Base-by-base conservation (phyloP, 176 grass and related monocot genomes). In the Eremochloa ophiuroides region DNA sequence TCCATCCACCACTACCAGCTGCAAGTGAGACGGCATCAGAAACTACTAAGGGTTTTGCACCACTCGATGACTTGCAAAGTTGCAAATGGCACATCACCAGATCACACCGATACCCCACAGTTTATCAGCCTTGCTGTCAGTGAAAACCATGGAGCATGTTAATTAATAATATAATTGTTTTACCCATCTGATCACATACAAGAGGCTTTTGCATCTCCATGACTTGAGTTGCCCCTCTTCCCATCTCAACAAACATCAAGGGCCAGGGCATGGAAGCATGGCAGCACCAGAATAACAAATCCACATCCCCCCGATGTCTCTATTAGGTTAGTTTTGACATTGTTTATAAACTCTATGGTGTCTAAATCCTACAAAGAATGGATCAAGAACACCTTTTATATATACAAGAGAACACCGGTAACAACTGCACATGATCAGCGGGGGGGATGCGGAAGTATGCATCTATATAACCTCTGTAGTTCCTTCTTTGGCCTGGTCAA, bases 291-390 rank as follows among this genome's bases (percentile, higher is more conserved):
- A 79, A 26, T 11, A 85, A 66, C 68, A 86, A 77, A 79, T 74
- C 71, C 79, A 83, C 83, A 66, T 68, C 30, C 53, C 35, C 80
- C 60, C 48, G 26, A 11, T 73, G 53, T 48, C 12, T 83, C 74
- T 79, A 73, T 85, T 44, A 55, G 56, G 79, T 90, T 90, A 90
- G 83, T 73, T 86, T 82, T 58, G 13, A 48, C 46, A 74, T 60
- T 77, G 77, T 51, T 86, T 83, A 74, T 69, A 90, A 79, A 14
- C 50, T 78, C 83, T 86, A 82, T 90, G 88, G 88, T 90, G 88
- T 86, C 70, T 87, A 87, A 87, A 81, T 84, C 85, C 86, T 94
- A 94, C 87, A 94, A 94, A 92, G 89, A 94, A 94, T 94, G 93
- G 80, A 94, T 87, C 69, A 77, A 93, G 93, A 83, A 85, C 84